A percentile compares a stretch with the other conserved stretches of the same genome.
phyloP scores from a whole-genome alignment of 2,329 filamentous ascomycete genomes.

The Tolypocladium endophyticum region DNA sequence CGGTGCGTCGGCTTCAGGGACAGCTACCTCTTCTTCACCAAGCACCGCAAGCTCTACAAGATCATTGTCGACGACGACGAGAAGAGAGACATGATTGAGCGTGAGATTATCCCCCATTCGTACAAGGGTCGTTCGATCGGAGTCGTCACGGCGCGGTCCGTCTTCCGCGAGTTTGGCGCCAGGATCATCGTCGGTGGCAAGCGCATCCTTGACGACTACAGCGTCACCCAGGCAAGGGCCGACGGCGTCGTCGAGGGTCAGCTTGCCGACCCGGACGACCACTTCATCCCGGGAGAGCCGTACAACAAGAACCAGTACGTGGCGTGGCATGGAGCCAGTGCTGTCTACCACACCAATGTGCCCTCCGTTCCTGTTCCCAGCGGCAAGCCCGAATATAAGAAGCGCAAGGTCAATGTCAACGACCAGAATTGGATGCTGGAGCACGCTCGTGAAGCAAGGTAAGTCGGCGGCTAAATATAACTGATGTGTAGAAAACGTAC shows the following conservation, averaged over 20 bases:
- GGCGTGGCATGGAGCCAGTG: slow-evolving; percentile 93
- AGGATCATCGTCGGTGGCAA: slow-evolving; percentile 88
- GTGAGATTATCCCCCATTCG: slow-evolving; percentile 91
- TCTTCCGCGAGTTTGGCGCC: slow-evolving; percentile 93
- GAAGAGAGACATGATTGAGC: slow-evolving; percentile 91
- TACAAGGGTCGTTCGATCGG: slow-evolving; percentile 98
- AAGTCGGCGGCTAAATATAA: slow-evolving; percentile 12
- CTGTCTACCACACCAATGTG: slow-evolving; percentile 79
- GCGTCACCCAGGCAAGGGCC: slow-evolving; percentile 61
- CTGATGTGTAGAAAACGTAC: slow-evolving; percentile 3
- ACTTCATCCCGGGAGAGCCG: slow-evolving; percentile 63
- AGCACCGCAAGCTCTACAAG: slow-evolving; percentile 92
- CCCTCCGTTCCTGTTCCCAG: slow-evolving; percentile 66
- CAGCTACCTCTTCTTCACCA: slow-evolving; percentile 98
- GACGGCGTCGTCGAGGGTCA: slow-evolving; percentile 80
- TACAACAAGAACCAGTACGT: slow-evolving; percentile 99
- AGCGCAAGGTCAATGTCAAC: slow-evolving; percentile 77
- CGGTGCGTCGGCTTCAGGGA: slow-evolving; percentile 95
- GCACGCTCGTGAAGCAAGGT: slow-evolving; percentile 87
- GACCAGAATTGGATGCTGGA: slow-evolving; percentile 95
- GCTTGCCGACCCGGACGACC: slow-evolving; percentile 81
- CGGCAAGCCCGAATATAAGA: slow-evolving; percentile 73
- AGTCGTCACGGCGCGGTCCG: slow-evolving; percentile 89
- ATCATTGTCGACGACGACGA: slow-evolving; percentile 97
- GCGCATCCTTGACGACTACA: slow-evolving; percentile 82